Conservation (phyloP, 139 green algal genomes). For the Closterium sp. region DNA sequence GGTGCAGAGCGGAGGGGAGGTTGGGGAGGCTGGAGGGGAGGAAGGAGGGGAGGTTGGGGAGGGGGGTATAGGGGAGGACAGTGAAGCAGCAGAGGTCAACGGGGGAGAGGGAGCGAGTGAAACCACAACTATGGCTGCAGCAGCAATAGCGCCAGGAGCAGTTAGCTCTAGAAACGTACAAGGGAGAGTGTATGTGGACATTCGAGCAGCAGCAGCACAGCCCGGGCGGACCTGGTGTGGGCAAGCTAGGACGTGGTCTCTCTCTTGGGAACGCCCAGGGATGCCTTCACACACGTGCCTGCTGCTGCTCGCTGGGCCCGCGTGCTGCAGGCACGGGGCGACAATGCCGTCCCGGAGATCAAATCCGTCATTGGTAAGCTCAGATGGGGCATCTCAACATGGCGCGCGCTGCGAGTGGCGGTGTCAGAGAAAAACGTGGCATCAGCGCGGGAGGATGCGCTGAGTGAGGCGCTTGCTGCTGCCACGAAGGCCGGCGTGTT, state of each 20-base stretch:
- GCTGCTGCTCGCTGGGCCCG: neutral
- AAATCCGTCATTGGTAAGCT: too few species aligned
- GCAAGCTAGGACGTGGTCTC: neutral
- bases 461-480: neutral
- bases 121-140: neutral
- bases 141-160: neutral
- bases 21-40: neutral
- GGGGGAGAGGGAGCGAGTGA: neutral
- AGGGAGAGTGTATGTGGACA: neutral
- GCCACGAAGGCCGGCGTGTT: neutral
- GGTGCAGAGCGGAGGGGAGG: neutral
- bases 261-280: neutral
- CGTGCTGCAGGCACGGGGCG: too few species aligned
- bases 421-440: neutral
- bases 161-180: neutral
- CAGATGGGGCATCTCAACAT: too few species aligned
- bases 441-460: neutral
- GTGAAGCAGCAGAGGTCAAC: neutral
- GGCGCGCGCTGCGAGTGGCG: too few species aligned
- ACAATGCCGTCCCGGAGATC: too few species aligned
- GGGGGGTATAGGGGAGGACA: neutral
- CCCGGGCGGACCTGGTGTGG: neutral
- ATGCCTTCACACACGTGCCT: neutral
- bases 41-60: neutral
- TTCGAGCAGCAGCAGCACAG: neutral